Base-by-base conservation (phyloP, 352 stramenopile genomes). In the Phytophthora constricta region DNA sequence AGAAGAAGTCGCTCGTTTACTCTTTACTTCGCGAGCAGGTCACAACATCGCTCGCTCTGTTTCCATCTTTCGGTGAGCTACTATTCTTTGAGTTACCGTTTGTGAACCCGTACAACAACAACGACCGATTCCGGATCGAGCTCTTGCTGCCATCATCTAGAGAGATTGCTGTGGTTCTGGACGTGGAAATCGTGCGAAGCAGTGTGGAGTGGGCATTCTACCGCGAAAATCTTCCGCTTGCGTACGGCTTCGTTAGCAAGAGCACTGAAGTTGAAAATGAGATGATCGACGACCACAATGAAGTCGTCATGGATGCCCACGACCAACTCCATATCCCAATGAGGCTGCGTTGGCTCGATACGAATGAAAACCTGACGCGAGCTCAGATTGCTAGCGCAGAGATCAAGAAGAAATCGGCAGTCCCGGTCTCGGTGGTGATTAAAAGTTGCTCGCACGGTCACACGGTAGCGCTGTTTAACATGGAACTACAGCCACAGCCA, bases 1-100 rank as follows among this genome's bases (percentile, higher is more conserved):
- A 98, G 58, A 98, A 98, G 70, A 96, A 97, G 52, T 83, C 87
- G n/a, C 82, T 98, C 39, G 87, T 98, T 52, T 91, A 96, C 50
- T 80, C 79, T n/a, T 74, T 98, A 23, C 74, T 98, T 23, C 84
- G 88, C 13, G 81, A 96, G 31, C 93, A 93, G 58, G 87, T 98
- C 59, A 98, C 92, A 9, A 96, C 81, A 8, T 74, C 86, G 20
- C 72, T 98, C 14, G 70, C 75, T 14, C 47, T 98, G 7, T 92
- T 91, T 68, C 92, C 92, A 13, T 77, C 72, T 3, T 95, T 95
- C 54, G 93, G 81, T 0, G 68, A 78, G 53, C 76, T 96, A 16
- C 37, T 93, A 14, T 98, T 96, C 65, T 94, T 97, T 16, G 95
- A 98, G 54, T 63, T 97, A 14, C 79, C 87, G 1, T 83, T 98